These are phyloP conservation scores for Candida railenensis DNA, from an alignment of 805 yeast species.

Conservation along the genomic window DNA sequence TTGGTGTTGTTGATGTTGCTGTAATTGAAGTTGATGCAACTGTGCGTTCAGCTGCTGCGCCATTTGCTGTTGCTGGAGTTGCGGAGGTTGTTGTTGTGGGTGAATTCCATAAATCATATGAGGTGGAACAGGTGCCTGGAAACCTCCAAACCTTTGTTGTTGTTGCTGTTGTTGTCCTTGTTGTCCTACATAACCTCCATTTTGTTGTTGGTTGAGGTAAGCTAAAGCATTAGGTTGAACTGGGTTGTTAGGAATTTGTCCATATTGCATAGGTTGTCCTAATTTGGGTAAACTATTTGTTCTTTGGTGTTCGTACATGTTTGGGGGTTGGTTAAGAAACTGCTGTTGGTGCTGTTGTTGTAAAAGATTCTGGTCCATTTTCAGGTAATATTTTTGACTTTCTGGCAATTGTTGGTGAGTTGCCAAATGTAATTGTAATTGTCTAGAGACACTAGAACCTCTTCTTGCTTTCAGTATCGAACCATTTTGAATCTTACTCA, in stretches of 20 bases:
- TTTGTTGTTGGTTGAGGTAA: constrained; percentile 11
- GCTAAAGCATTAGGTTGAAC: constrained; percentile 22
- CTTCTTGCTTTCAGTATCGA: constrained; percentile 70
- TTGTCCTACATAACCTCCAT: background rate
- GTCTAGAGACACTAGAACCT: constrained; percentile 80
- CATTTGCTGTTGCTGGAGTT: constrained; percentile 8
- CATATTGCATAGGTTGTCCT: constrained; percentile 16
- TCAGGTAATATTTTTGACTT: constrained; percentile 28
- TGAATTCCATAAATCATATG: constrained; percentile 22
- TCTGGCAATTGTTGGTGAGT: constrained; percentile 56
- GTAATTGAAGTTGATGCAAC: constrained; percentile 8
- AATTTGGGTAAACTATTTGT: constrained; percentile 18
- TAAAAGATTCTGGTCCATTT: constrained; percentile 13
- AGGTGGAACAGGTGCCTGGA: constrained; percentile 15
- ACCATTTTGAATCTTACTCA: constrained; percentile 77
- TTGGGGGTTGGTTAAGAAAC: constrained; percentile 1
- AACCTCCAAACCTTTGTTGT: constrained; percentile 5
- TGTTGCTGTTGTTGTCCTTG: constrained; percentile 5
- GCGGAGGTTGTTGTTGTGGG: constrained; percentile 13
- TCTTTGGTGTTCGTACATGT: constrained; percentile 13
- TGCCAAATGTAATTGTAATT: constrained; percentile 71
- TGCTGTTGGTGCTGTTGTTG: constrained; percentile 9
- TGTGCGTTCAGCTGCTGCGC: constrained; percentile 9
- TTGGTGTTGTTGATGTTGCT: constrained; percentile 7
- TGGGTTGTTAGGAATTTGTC: constrained; percentile 14